Conservation (phyloP, 345 rosid species). For the Sisymbrium altissimum region DNA sequence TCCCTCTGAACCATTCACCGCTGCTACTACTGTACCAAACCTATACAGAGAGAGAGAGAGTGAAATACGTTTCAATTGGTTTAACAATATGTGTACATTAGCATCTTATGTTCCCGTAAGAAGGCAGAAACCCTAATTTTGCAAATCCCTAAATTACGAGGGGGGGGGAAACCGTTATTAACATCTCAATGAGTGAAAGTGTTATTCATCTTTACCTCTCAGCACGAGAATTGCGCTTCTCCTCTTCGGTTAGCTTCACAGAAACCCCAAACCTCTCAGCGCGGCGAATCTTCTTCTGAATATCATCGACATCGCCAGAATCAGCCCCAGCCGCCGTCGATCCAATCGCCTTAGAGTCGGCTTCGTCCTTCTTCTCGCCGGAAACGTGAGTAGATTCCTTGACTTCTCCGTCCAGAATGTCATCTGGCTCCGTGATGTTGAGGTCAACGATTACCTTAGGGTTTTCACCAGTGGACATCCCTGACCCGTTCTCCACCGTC, state of each 20-base stretch:
- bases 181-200: background rate
- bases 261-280: slow-evolving; percentile 91
- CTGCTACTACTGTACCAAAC: slow-evolving; percentile 61
- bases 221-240: slow-evolving; percentile 91
- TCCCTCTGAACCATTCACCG: slow-evolving; percentile 38
- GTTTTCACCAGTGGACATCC: slow-evolving; percentile 27
- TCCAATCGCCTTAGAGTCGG: slow-evolving; percentile 34
- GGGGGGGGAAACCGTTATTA: background rate
- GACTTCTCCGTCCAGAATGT: slow-evolving; percentile 18
- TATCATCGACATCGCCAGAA: slow-evolving; percentile 37
- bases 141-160: background rate
- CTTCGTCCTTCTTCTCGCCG: slow-evolving; percentile 34
- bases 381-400: slow-evolving; percentile 6
- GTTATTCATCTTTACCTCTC: slow-evolving; percentile 50
- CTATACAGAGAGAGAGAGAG: slow-evolving; percentile 38
- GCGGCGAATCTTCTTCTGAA: slow-evolving; percentile 81
- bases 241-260: slow-evolving; percentile 75
- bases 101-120: no score
- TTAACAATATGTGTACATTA: background rate
- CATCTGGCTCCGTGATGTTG: slow-evolving; percentile 27
- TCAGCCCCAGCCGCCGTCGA: slow-evolving; percentile 23
- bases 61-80: background rate
- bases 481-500: slow-evolving; percentile 13
- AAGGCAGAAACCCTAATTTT: slow-evolving; percentile 22
- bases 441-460: slow-evolving; percentile 43